These are phyloP conservation scores for Phoenix dactylifera DNA, from an alignment of 176 grass and related monocot genomes.

Conservation along the genomic window DNA sequence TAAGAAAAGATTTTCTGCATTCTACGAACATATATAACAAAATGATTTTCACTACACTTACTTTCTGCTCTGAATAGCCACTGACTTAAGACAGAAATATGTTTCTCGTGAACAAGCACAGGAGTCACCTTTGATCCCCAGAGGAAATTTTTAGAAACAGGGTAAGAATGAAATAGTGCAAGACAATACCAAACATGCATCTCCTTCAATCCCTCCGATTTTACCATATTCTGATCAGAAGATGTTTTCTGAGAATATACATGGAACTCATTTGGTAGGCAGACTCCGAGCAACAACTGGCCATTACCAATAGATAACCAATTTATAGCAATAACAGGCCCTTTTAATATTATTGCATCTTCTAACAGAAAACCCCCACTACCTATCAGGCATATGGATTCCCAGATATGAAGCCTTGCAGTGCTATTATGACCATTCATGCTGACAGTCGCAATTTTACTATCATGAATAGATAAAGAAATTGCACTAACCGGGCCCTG, in stretches of 20 bases:
- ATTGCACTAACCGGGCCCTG: slow-evolving; percentile 38
- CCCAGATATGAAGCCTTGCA: slow-evolving; percentile 66
- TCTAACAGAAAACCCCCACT: slow-evolving; percentile 70
- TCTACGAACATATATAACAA: slow-evolving; percentile 20
- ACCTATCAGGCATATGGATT: slow-evolving; percentile 47
- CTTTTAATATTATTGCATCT: slow-evolving; percentile 47
- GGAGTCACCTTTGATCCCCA: slow-evolving; percentile 80
- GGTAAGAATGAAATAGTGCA: slow-evolving; percentile 45
- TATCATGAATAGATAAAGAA: slow-evolving; percentile 59
- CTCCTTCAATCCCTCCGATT: slow-evolving; percentile 34
- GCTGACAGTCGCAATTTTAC: slow-evolving; percentile 58
- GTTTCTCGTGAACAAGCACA: slow-evolving; percentile 72
- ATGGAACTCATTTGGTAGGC: slow-evolving; percentile 58
- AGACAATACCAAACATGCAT: slow-evolving; percentile 72
- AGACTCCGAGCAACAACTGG: slow-evolving; percentile 60
- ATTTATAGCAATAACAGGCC: slow-evolving; percentile 54
- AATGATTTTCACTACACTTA: slow-evolving; percentile 7
- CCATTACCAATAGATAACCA: slow-evolving; percentile 78
- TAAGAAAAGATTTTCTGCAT: slow-evolving; percentile 26
- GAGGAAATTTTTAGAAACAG: slow-evolving; percentile 53
- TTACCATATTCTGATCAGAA: slow-evolving; percentile 38
- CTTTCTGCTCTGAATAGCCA: slow-evolving; percentile 36
- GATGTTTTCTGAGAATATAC: slow-evolving; percentile 66
- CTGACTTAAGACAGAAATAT: slow-evolving; percentile 69
- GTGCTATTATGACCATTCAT: slow-evolving; percentile 30